Evolutionary conservation across 2,329 filamentous ascomycete species (phyloP), one percentile per base, ranked within the genome.

Genomic region (Tolypocladium cylindrosporum): DNA sequence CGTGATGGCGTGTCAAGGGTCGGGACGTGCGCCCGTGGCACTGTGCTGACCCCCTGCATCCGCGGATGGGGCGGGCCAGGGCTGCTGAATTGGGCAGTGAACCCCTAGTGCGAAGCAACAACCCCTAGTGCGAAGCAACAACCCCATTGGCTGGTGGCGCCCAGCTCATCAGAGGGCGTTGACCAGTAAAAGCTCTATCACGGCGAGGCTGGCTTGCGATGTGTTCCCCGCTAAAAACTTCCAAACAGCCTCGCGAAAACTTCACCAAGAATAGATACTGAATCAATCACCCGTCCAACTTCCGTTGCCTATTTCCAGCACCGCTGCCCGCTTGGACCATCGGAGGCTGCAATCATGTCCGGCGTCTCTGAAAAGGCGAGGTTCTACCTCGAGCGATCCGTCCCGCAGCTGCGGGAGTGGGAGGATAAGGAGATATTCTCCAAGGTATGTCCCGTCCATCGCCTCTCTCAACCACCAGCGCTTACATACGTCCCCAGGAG

Each of bases 361-460:
- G 88, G 85, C 48, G 87, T 94, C 59, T 88, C 89, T 62, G 94
- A 97, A 69, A 97, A 97, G 75, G 94, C 93, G 58, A 90, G 93
- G 59, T 97, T 93, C 75, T 97, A 90, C 74, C 83, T 97, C 63
- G 94, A 99, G 77, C 88, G 93, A 65, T 88, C 89, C 2, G 90
- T 97, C 50, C 91, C 92, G 19, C 92, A 97, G 72, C 82, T 99
- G 58, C 90, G 91, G 62, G 91, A 96, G 67, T 95, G 91, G 72
- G 89, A 96, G 74, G 84, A 90, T 63, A 97, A 96, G 73, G 87
- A 90, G 66, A 89, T 99, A 65, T 99, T 99, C 75, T 84, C 82
- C 61, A 86, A 88, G 77, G 89, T 89, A 72, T 40, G 74, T 66
- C 55, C 55, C 50, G 4, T 61, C 56, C 57, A 37, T 62, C 57